A percentile compares a stretch with the other conserved stretches of the same genome.
Evolutionary conservation across 202 grass and related monocot species (phyloP).

Genomic region (Bolboschoenoplectus hybrid): DNA sequence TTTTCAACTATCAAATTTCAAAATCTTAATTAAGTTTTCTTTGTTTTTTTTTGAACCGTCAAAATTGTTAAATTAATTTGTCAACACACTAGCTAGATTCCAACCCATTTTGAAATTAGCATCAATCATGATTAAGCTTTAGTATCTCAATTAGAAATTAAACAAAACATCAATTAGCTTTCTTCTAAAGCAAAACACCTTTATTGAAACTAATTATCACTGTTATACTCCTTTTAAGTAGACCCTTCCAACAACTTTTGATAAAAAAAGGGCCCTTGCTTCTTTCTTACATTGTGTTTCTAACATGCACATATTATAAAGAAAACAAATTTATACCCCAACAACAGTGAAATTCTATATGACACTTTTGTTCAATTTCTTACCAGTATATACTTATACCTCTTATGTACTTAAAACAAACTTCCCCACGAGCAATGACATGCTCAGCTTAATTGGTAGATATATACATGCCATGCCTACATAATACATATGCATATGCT

Average conservation of each 20-base stretch:
- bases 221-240: background rate
- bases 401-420: background rate
- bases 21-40: background rate
- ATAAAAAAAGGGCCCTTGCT: background rate
- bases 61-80: background rate
- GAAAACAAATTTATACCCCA: background rate
- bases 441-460: background rate
- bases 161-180: background rate
- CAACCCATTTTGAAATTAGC: background rate
- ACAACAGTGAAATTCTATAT: background rate
- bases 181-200: slow-evolving; percentile 23
- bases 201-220: slow-evolving; percentile 8
- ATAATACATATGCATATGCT: background rate
- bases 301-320: slow-evolving; percentile 23
- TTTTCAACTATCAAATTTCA: background rate
- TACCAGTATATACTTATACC: background rate
- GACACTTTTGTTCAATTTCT: background rate
- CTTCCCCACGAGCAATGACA: background rate
- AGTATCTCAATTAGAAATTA: background rate
- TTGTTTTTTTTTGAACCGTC: background rate
- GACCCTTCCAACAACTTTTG: slow-evolving; percentile 31
- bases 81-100: background rate
- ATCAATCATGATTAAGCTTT: background rate
- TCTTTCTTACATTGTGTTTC: slow-evolving; percentile 17
- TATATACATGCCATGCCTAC: background rate